Evolutionary conservation across 257 asterid genomes (phyloP).

Genomic region (Vinca minor): DNA sequence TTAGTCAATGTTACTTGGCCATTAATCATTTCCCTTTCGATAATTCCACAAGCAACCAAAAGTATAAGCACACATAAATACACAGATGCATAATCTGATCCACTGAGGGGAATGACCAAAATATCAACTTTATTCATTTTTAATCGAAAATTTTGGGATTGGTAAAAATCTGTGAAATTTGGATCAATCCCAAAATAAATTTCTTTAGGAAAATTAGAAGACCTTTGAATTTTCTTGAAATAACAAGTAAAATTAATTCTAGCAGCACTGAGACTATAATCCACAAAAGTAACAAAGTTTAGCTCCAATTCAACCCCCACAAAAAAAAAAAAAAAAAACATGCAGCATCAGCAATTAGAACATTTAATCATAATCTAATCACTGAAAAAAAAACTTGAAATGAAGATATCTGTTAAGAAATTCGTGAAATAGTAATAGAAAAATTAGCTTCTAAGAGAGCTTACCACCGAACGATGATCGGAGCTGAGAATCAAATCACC

Average conservation of each 20-base stretch:
- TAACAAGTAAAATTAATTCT: no score
- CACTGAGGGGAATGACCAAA: not conserved
- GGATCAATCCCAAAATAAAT: not conserved
- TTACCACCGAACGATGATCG: slow-evolving; percentile 3
- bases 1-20: no score
- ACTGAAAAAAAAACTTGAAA: not conserved
- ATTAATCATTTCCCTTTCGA: no score
- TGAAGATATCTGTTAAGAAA: not conserved
- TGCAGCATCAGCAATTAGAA: no score
- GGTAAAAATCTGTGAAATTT: not conserved
- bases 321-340: no score
- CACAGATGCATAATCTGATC: not conserved
- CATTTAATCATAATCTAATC: no score
- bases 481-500: not conserved
- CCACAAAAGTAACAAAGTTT: not conserved
- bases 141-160: not conserved
- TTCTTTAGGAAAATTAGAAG: not conserved
- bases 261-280: not conserved
- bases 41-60: no score
- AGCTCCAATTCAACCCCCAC: not conserved
- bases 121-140: no score
- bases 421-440: not conserved
- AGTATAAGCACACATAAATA: no score
- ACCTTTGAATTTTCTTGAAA: not conserved
- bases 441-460: not conserved